These are phyloP conservation scores for Rhizophagus prolifer DNA, from an alignment of 192 early-diverging fungal species.

Conservation along the genomic window DNA sequence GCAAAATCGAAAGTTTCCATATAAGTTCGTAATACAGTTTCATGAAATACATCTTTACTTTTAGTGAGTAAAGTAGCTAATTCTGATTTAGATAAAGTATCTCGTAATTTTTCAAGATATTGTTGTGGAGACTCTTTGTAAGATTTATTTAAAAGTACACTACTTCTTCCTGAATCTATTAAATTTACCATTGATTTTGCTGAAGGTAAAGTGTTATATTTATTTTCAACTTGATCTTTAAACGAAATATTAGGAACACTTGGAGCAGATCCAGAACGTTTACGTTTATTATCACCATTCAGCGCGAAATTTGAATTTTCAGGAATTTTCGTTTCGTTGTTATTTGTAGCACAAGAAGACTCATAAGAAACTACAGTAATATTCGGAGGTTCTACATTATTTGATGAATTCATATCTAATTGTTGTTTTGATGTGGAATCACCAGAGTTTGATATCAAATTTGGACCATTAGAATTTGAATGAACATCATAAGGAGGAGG, in stretches of 20 bases:
- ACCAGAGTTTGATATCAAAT: not conserved
- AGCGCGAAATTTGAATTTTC: not conserved
- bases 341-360: not conserved
- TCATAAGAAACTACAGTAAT: not conserved
- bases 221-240: not conserved
- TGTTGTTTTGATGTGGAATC: not conserved
- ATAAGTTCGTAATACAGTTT: constrained; percentile 55
- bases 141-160: not conserved
- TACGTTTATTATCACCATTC: not conserved
- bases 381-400: not conserved
- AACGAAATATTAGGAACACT: not conserved
- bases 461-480: not conserved
- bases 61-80: constrained; percentile 57
- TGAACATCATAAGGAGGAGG: not conserved
- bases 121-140: constrained; percentile 42
- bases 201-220: not conserved
- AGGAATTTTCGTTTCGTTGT: not conserved
- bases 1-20: constrained; percentile 63
- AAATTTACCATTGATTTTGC: constrained; percentile 12
- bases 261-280: constrained; percentile 12
- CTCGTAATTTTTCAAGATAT: constrained; percentile 41
- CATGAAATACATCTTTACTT: constrained; percentile 50
- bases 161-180: not conserved
- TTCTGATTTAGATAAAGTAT: constrained; percentile 49
- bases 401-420: not conserved